A percentile compares a stretch with the other conserved stretches of the same genome.
Conservation (phyloP, 1,139 yeast species). For the Magnusiomyces clavatus region DNA sequence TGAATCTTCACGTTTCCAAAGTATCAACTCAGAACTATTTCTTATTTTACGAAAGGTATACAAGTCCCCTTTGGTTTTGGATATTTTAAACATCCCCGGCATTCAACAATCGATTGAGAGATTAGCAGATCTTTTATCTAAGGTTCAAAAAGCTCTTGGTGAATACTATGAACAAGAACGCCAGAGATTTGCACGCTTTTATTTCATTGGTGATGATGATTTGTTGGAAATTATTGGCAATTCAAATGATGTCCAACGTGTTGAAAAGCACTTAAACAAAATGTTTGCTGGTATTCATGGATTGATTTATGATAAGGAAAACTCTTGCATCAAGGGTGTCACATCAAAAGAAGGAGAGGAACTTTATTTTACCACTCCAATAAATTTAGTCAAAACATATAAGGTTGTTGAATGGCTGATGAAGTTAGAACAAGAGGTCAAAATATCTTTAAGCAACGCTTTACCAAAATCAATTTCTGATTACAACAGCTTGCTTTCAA, state of each 20-base stretch:
- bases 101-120: slow-evolving; percentile 44
- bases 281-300: slow-evolving; percentile 62
- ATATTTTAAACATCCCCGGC: slow-evolving; percentile 48
- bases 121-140: slow-evolving; percentile 47
- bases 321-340: slow-evolving; percentile 41
- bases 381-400: slow-evolving; percentile 40
- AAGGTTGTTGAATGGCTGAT: slow-evolving; percentile 58
- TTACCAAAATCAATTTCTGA: slow-evolving; percentile 29
- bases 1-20: slow-evolving; percentile 62
- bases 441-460: slow-evolving; percentile 36
- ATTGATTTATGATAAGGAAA: slow-evolving; percentile 37
- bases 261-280: slow-evolving; percentile 58
- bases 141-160: slow-evolving; percentile 58
- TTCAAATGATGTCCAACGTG: slow-evolving; percentile 40
- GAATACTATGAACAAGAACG: slow-evolving; percentile 80
- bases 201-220: slow-evolving; percentile 88
- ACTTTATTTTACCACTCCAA: slow-evolving; percentile 39
- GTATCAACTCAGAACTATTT: slow-evolving; percentile 54
- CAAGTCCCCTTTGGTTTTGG: slow-evolving; percentile 48
- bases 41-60: slow-evolving; percentile 45
- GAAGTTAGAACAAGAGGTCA: slow-evolving; percentile 48
- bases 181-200: slow-evolving; percentile 70
- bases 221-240: slow-evolving; percentile 75
- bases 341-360: slow-evolving; percentile 59
- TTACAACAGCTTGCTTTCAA: slow-evolving; percentile 17